Conservation (phyloP, 768 basidiomycete species). For the Rhodocollybia butyracea region DNA sequence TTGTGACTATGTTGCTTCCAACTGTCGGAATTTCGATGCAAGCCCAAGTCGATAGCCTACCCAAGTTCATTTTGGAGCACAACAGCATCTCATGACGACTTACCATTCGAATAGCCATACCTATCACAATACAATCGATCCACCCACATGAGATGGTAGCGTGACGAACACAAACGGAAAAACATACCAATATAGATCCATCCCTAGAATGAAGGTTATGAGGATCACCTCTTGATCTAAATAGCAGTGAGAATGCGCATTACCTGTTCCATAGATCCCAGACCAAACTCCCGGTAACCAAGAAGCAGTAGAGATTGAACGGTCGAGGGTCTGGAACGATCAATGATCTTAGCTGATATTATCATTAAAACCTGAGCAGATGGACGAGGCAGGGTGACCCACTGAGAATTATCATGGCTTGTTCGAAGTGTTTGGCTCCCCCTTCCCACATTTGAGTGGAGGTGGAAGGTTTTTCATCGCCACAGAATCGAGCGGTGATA, state of each 20-base stretch:
- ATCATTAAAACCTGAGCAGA: neutral
- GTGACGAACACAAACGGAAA: slow-evolving; percentile 2
- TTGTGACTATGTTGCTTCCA: slow-evolving; percentile 65
- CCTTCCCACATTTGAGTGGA: slow-evolving; percentile 64
- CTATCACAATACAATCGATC: slow-evolving; percentile 22
- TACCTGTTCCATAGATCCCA: slow-evolving; percentile 82
- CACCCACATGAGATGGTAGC: slow-evolving; percentile 5
- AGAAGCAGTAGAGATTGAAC: slow-evolving; percentile 79
- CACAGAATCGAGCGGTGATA: slow-evolving; percentile 69
- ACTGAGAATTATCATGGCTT: slow-evolving; percentile 66
- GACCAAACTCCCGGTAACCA: slow-evolving; percentile 83
- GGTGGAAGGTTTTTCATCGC: slow-evolving; percentile 44
- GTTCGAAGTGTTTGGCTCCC: slow-evolving; percentile 59
- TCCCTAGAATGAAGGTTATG: no score
- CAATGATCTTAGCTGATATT: slow-evolving; percentile 53
- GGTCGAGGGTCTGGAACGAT: slow-evolving; percentile 67
- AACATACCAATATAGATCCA: slow-evolving; percentile 75
- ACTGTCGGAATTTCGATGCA: slow-evolving; percentile 73
- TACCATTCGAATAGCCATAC: slow-evolving; percentile 77
- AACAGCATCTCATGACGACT: slow-evolving; percentile 8
- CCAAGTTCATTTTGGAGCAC: neutral
- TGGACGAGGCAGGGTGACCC: slow-evolving; percentile 16
- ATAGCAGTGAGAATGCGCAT: no score
- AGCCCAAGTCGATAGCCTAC: slow-evolving; percentile 76
- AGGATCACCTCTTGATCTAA: no score